Percentiles rank a stretch among this genome's conserved stretches.
These are phyloP conservation scores for Hamamelis virginiana DNA, from an alignment of 164 flowering plant genomes.

Conservation along the genomic window DNA sequence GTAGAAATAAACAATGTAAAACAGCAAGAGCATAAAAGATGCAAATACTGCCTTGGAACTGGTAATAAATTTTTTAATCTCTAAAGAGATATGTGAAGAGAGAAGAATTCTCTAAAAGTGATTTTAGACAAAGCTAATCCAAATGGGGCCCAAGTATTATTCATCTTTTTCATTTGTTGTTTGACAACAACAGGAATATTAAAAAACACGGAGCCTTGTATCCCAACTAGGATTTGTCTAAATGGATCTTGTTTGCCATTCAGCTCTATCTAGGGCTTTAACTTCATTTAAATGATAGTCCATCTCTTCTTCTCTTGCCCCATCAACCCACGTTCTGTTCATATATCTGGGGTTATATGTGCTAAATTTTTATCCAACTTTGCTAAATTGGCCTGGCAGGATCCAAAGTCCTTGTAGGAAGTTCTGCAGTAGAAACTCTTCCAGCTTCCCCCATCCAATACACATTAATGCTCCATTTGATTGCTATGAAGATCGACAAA, in stretches of 20 bases:
- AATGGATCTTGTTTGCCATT: not conserved
- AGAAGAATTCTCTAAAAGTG: no score
- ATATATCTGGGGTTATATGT: not conserved
- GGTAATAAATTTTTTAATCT: slow-evolving; percentile 55
- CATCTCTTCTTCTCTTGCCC: not conserved
- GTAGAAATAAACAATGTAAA: slow-evolving; percentile 97
- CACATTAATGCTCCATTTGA: not conserved
- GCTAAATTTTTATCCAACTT: not conserved
- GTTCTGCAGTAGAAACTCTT: no score
- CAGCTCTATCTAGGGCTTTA: no score
- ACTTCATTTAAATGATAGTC: not conserved
- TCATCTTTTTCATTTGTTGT: no score
- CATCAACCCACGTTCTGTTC: not conserved
- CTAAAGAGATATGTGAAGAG: no score
- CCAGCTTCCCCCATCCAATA: not conserved
- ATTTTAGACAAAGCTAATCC: no score
- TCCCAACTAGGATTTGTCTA: not conserved
- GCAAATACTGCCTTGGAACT: slow-evolving; percentile 97
- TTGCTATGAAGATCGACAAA: not conserved
- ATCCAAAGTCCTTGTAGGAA: not conserved
- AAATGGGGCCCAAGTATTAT: no score
- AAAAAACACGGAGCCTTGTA: not conserved
- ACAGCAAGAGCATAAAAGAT: slow-evolving; percentile 91
- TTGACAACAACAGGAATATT: not conserved
- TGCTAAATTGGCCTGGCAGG: not conserved